Conservation (phyloP, 257 asterid species). For the Nicotiana paniculata region DNA sequence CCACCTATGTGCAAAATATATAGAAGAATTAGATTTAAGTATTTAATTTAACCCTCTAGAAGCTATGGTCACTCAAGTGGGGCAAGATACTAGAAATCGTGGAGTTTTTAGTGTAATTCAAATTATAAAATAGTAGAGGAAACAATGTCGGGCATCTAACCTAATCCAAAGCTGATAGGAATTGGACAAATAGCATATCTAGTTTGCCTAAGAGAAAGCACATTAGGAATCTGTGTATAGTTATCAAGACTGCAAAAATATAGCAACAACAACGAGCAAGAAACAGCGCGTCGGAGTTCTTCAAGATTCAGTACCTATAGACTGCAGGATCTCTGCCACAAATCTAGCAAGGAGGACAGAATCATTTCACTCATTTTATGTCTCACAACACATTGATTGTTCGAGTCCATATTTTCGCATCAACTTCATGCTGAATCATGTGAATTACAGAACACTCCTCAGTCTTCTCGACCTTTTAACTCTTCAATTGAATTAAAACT, state of each 20-base stretch:
- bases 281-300: not conserved
- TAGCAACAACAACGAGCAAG: not conserved
- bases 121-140: not conserved
- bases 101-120: not conserved
- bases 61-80: not conserved
- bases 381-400: no score
- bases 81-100: not conserved
- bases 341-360: not conserved
- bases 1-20: conserved; percentile 40
- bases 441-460: not conserved
- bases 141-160: not conserved
- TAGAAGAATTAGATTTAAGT: conserved; percentile 13
- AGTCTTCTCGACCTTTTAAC: not conserved
- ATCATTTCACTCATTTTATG: not conserved
- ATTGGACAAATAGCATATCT: not conserved
- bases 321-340: no score
- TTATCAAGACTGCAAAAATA: not conserved
- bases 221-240: not conserved
- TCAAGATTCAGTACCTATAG: not conserved
- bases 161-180: not conserved
- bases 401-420: not conserved
- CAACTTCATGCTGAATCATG: not conserved
- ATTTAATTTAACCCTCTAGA: not conserved
- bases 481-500: not conserved
- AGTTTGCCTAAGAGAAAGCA: not conserved